Base-by-base conservation (phyloP, 2,329 filamentous ascomycete genomes). In the Alternaria incomplexa region DNA sequence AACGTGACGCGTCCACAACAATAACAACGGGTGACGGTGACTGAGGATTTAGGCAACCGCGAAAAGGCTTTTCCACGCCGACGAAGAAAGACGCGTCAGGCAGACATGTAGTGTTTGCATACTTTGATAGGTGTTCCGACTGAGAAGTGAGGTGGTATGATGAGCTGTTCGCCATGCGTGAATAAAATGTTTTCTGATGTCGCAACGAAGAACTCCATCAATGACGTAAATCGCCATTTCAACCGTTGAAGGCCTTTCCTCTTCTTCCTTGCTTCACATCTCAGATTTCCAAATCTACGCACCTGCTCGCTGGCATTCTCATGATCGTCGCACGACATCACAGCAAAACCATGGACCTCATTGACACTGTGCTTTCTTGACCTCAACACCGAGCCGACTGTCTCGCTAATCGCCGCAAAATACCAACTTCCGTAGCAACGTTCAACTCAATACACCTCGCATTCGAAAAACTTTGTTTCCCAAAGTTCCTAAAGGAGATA, bases 171-270 rank as follows among this genome's bases (percentile, higher is more conserved):
- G 36, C 15, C 5, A 40, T 17, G 8, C 10, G 36, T 40, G 36
- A 40, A 40, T 17, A 0, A 2, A 40, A 40, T 17, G 36, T 5
- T 20, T 20, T 20, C 20, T 20, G 20, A 20, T 3, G 3, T n/a
- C 3, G 15, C 32, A 40, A 40, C 8, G 15, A 40, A 40, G 8
- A 40, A 40, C n/a, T 40, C 8, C 15, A 6, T 40, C 36, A 17
- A 1, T 17, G 36, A 40, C 36, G 36, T 3, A 17, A 17, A 11
- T 11, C 8, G 9, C n/a, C n/a, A 4, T 40, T 9, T 40, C 15
- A 36, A 9, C 32, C 7, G 10, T n/a, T 3, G 0, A n/a, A n/a
- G 1, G 0, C 4, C 32, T n/a, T n/a, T 9, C 1, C 15, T n/a
- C 7, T n/a, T 5, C 7, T n/a, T n/a, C 15, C 2, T 36, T 36